Evolutionary conservation across 2,329 filamentous ascomycete species (phyloP), one percentile per base, ranked within the genome.

Genomic region (Trichothecium sympodiale): DNA sequence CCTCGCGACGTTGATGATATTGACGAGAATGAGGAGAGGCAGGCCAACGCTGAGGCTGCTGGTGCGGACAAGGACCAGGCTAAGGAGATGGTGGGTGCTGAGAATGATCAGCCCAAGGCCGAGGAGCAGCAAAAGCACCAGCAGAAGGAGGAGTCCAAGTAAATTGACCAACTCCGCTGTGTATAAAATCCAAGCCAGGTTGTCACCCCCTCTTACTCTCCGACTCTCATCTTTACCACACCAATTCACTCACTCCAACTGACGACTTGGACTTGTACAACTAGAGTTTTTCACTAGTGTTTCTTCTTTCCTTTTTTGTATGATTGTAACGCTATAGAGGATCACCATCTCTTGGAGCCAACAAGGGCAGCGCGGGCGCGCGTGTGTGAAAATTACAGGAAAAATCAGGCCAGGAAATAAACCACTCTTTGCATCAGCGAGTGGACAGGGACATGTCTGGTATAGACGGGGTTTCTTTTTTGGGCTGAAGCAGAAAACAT

Each of bases 1-100:
- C 83, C 83, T 2, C 83, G 87, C 53, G 91, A 96, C 50, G 77
- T 79, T 20, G 85, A 94, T 42, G 75, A 96, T 55, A 96, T 96
- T 48, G 89, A 96, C 51, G 91, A 96, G 59, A 87, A 89, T 64
- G 86, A 94, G 45, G 83, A 86, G 55, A 73, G 79, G 41, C 59
- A 68, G 37, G 55, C 65, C 17, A 56, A 64, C 3, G 73, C 74
- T 5, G 65, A 69, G 23, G 61, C 75, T 7, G 65, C 69, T 18
- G 64, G 58, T 27, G 51, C 64, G 10, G 61, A 67, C 38, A 64
- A 65, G 47, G 61, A 59, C 34, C 65, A 71, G 44, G 67, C 65
- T 6, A 53, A 53, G 39, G 74, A 77, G 50, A 73, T 74, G 39
- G 55, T 65, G 3, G 69, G 69, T 34, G 70, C 72, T 1, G 71